These are phyloP conservation scores for Geranium rotundifolium DNA, from an alignment of 345 rosid genomes.

Conservation along the genomic window DNA sequence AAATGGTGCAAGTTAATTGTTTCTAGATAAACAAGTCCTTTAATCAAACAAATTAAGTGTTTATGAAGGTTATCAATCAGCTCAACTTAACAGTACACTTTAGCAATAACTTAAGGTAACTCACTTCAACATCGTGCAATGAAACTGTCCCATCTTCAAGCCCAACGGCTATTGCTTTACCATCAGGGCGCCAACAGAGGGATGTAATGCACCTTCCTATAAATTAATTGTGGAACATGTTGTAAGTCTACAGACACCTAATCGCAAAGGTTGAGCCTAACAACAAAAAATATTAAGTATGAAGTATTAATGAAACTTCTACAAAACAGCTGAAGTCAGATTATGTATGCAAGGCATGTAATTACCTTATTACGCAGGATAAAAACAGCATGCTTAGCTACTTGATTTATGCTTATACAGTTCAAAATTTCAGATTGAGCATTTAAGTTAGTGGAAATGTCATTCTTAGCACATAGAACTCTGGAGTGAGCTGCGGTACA, in stretches of 20 bases:
- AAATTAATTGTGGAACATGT: background rate
- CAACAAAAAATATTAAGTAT: background rate
- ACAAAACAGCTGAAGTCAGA: no score
- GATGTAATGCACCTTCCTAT: constrained; percentile 55
- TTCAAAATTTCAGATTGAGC: no score
- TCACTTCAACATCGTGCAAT: constrained; percentile 77
- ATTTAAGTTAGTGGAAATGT: no score
- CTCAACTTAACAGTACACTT: background rate
- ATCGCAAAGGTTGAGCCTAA: background rate
- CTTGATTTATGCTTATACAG: no score
- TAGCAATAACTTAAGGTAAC: constrained; percentile 8
- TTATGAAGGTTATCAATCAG: background rate
- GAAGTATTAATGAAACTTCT: background rate
- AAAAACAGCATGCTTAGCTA: no score
- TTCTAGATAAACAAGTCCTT: background rate
- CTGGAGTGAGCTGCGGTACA: no score
- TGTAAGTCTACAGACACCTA: background rate
- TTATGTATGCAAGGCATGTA: no score
- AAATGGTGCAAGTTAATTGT: background rate
- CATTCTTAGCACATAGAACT: no score
- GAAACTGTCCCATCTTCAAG: constrained; percentile 77
- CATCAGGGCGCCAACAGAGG: constrained; percentile 86
- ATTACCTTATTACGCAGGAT: no score
- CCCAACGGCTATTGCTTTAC: constrained; percentile 78
- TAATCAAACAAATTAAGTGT: background rate